Evolutionary conservation across 169 alveolate genomes (phyloP).

Genomic region (Plasmodium billcollinsi): DNA sequence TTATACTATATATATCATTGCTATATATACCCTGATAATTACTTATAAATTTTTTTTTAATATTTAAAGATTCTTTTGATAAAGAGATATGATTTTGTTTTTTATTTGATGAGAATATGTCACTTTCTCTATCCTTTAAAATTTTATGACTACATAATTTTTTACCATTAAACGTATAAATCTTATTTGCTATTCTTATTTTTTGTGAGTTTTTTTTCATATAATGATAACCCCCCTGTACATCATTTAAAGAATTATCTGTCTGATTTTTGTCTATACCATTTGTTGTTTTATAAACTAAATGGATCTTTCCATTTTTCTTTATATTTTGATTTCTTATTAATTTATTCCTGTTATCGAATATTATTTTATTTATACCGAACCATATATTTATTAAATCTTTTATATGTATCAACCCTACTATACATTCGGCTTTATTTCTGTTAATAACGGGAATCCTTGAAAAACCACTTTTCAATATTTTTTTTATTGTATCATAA

Average conservation of each 20-base stretch:
- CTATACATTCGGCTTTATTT: slow-evolving; percentile 57
- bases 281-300: background rate
- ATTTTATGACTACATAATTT: background rate
- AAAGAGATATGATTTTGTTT: too few relatives aligned
- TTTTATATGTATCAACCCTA: slow-evolving; percentile 79
- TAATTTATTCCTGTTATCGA: slow-evolving; percentile 11
- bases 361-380: slow-evolving; percentile 56
- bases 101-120: too few relatives aligned
- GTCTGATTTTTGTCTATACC: background rate
- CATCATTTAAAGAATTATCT: too few relatives aligned
- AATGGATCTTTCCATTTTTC: background rate
- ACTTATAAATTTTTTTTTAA: background rate
- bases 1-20: background rate
- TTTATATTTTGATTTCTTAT: too few relatives aligned
- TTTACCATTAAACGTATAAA: slow-evolving; percentile 2
- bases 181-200: slow-evolving; percentile 22
- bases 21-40: background rate
- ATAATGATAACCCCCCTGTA: background rate
- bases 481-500: slow-evolving; percentile 66
- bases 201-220: slow-evolving; percentile 24
- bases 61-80: too few relatives aligned
- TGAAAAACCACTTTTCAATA: slow-evolving; percentile 83
- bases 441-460: slow-evolving; percentile 82
- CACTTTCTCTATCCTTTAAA: background rate
- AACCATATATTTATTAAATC: slow-evolving; percentile 81